A percentile compares a stretch with the other conserved stretches of the same genome.
Evolutionary conservation across 2,329 filamentous ascomycete genomes (phyloP).

Genomic region (Cytospora chrysosperma): DNA sequence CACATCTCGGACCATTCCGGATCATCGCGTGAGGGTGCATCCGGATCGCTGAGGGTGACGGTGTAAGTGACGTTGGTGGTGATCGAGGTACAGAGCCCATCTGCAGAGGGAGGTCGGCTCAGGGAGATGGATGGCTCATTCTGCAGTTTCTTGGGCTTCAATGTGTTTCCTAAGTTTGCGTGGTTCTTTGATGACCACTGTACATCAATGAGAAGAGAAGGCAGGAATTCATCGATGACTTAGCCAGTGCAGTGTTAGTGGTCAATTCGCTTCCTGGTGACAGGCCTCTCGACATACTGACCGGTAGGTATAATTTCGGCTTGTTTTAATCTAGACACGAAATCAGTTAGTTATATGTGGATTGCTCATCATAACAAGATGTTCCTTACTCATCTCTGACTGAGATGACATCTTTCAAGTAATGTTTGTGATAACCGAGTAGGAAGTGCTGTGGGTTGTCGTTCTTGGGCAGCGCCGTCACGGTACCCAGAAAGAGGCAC

Average conservation of each 20-base stretch:
- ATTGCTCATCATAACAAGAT: rapidly evolving
- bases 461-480: neutral
- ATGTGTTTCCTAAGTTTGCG: conserved; percentile 53
- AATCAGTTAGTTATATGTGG: neutral
- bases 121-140: conserved; percentile 36
- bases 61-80: conserved; percentile 30
- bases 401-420: neutral
- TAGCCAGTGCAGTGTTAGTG: neutral
- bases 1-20: conserved; percentile 47
- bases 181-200: conserved; percentile 44
- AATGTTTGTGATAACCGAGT: neutral
- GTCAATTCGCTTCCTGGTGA: neutral
- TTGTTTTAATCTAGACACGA: conserved; percentile 23
- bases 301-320: conserved; percentile 31
- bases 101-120: conserved; percentile 25
- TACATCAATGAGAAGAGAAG: conserved; percentile 49
- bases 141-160: conserved; percentile 36
- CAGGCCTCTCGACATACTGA: neutral
- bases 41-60: conserved; percentile 42
- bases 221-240: conserved; percentile 61
- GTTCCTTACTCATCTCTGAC: conserved; percentile 7
- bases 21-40: conserved; percentile 42
- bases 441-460: conserved; percentile 4
- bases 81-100: neutral
- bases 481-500: neutral